Evolutionary conservation across 2,329 filamentous ascomycete species (phyloP).

Genomic region (Calonectria pauciramosa): DNA sequence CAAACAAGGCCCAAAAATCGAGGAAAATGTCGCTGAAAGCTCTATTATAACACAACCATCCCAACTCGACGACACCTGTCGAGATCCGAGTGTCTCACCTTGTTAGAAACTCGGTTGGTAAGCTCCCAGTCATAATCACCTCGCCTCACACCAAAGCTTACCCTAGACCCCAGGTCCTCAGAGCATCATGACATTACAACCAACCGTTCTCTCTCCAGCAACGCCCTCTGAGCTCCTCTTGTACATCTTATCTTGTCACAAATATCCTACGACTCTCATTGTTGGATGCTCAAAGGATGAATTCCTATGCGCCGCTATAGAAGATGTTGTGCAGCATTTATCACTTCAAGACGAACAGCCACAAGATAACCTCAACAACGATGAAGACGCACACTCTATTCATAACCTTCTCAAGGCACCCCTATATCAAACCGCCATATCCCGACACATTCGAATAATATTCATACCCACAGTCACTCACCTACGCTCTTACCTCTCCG

Average conservation of each 20-base stretch:
- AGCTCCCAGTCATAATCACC: not conserved
- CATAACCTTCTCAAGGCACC: conserved; percentile 69
- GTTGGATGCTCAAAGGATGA: conserved; percentile 75
- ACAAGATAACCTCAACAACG: not conserved
- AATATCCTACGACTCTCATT: conserved; percentile 75
- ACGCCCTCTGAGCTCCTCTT: conserved; percentile 74
- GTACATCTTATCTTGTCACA: conserved; percentile 70
- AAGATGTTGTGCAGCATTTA: conserved; percentile 57
- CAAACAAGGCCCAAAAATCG: not conserved
- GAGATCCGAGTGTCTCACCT: not conserved
- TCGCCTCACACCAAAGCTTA: conserved; percentile 9
- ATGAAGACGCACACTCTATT: no score
- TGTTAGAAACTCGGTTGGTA: not conserved
- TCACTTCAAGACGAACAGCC: not conserved
- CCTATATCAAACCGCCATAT: conserved; percentile 77
- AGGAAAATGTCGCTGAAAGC: not conserved
- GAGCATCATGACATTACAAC: conserved; percentile 41
- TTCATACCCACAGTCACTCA: conserved; percentile 83
- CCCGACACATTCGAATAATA: conserved; percentile 76
- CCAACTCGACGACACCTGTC: no score
- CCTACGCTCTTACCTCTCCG: conserved; percentile 81
- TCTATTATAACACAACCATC: not conserved
- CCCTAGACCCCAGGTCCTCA: conserved; percentile 28
- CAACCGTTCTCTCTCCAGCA: conserved; percentile 65
- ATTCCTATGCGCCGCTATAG: conserved; percentile 73